Evolutionary conservation across 148 eudicot species (phyloP).

Genomic region (Amaranthus palmeri): DNA sequence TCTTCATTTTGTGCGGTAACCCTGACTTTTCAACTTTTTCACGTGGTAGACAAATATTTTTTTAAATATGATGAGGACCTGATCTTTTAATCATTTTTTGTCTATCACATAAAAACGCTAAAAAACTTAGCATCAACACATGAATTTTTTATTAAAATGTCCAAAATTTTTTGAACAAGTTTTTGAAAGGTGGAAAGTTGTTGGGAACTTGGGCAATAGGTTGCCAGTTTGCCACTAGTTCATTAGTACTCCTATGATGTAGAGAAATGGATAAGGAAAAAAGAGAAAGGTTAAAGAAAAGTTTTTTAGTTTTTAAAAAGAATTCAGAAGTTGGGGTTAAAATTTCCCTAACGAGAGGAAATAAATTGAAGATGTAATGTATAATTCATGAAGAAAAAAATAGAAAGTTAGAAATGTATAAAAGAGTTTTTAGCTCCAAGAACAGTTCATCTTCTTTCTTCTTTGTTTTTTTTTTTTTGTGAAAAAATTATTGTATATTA

Average conservation of each 20-base stretch:
- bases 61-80: no score
- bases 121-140: no score
- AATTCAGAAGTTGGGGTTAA: slow-evolving; percentile 3
- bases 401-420: slow-evolving; percentile 12
- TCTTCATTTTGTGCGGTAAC: not conserved
- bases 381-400: not conserved
- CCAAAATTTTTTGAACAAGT: slow-evolving; percentile 18
- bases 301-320: not conserved
- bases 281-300: not conserved
- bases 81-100: not conserved
- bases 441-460: not conserved
- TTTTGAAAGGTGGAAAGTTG: not conserved
- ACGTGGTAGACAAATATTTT: not conserved
- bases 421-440: slow-evolving; percentile 17
- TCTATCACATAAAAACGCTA: not conserved
- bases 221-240: not conserved
- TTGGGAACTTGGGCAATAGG: not conserved
- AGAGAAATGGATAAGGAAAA: not conserved
- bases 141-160: not conserved
- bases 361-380: slow-evolving; percentile 4
- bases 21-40: not conserved
- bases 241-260: slow-evolving; percentile 4
- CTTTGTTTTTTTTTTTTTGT: no score
- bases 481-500: no score
- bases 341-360: slow-evolving; percentile 4